Percentiles rank a stretch among this genome's conserved stretches.
Conservation (phyloP, 2,329 filamentous ascomycete genomes). For the Fusarium sarcochroum region DNA sequence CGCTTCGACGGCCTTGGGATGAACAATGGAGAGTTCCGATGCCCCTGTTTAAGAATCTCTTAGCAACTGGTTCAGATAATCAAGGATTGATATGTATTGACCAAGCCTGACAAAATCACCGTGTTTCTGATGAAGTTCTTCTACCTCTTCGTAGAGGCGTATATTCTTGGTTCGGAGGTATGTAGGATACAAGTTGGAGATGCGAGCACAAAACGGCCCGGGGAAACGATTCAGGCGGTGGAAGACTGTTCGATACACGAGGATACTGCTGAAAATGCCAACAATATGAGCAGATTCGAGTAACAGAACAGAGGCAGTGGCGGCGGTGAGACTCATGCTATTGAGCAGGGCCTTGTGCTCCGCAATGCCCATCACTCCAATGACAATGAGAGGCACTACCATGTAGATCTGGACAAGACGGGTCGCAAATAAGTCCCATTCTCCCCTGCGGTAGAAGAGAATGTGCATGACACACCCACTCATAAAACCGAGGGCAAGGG, state of each 20-base stretch:
- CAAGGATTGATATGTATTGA: neutral
- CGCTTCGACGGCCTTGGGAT: conserved; percentile 11
- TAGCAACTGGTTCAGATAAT: neutral
- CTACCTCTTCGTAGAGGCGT: conserved; percentile 46
- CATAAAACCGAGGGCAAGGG: neutral
- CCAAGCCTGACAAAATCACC: conserved; percentile 32
- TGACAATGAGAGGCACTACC: neutral
- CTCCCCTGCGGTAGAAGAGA: conserved; percentile 44
- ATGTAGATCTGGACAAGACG: conserved; percentile 21
- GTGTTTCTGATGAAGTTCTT: conserved; percentile 30
- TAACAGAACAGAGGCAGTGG: neutral
- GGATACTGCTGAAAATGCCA: conserved; percentile 19
- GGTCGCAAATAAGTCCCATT: conserved; percentile 44
- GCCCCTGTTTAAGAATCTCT: conserved; percentile 5
- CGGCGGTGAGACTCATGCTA: neutral
- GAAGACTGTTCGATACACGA: conserved; percentile 29
- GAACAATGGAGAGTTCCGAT: conserved; percentile 19
- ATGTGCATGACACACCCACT: conserved; percentile 33
- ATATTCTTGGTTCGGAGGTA: conserved; percentile 38
- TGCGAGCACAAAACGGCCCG: conserved; percentile 46
- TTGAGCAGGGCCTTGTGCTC: neutral
- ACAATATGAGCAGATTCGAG: conserved; percentile 1
- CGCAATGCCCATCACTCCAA: neutral
- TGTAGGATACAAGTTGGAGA: conserved; percentile 48
- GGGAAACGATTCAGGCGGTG: conserved; percentile 49